Evolutionary conservation across 2,329 filamentous ascomycete genomes (phyloP).

Genomic region (Nannizziopsis arthrosporioides): DNA sequence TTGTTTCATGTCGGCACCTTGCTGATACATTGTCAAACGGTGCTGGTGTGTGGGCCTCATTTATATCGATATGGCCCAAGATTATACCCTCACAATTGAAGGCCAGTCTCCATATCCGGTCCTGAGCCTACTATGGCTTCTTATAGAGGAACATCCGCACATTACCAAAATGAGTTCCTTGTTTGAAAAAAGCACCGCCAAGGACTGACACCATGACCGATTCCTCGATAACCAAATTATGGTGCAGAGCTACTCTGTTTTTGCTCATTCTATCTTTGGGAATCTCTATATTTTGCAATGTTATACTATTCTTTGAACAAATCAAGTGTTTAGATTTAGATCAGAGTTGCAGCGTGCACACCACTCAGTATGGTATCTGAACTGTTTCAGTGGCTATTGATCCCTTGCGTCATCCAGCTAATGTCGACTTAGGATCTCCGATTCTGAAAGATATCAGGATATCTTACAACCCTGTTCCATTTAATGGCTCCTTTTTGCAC

Average conservation of each 20-base stretch:
- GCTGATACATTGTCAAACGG: too few relatives aligned
- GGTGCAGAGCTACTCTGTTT: neutral
- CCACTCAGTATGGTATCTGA: slow-evolving; percentile 11
- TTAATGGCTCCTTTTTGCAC: slow-evolving; percentile 48
- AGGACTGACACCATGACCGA: neutral
- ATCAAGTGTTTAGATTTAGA: slow-evolving; percentile 8
- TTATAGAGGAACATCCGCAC: too few relatives aligned
- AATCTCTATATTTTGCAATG: slow-evolving; percentile 14
- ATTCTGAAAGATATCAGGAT: slow-evolving; percentile 33
- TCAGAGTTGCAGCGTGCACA: slow-evolving; percentile 11
- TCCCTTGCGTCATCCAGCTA: neutral
- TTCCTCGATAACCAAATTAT: neutral
- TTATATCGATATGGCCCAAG: too few relatives aligned
- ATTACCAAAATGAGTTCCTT: too few relatives aligned
- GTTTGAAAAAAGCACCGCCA: too few relatives aligned
- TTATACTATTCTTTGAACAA: slow-evolving; percentile 11
- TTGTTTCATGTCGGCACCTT: too few relatives aligned
- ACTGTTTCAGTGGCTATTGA: neutral
- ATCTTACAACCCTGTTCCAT: slow-evolving; percentile 33
- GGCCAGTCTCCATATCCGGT: too few relatives aligned
- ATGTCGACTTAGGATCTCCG: slow-evolving; percentile 18
- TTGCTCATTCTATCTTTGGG: slow-evolving; percentile 6
- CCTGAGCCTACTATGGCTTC: too few relatives aligned
- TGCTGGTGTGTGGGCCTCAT: too few relatives aligned
- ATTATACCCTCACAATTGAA: too few relatives aligned